These are phyloP conservation scores for Pilatotrama ljubarskyi DNA, from an alignment of 768 basidiomycete genomes.

Conservation along the genomic window DNA sequence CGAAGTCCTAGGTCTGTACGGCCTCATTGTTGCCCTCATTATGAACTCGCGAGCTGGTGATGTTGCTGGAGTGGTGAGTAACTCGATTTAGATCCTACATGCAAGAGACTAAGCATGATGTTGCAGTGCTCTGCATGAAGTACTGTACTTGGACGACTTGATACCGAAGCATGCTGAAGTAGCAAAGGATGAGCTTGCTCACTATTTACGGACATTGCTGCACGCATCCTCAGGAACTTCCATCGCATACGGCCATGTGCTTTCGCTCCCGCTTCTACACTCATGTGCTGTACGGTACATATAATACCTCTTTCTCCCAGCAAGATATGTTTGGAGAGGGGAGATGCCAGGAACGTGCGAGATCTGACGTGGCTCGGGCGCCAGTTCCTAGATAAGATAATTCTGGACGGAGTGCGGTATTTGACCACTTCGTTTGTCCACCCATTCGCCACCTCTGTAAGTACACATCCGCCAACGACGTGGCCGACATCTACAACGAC, in stretches of 20 bases:
- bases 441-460: not conserved
- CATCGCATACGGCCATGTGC: constrained; percentile 5
- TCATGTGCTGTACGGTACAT: constrained; percentile 27
- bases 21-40: constrained; percentile 65
- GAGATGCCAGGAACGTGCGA: constrained; percentile 3
- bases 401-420: not conserved
- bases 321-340: constrained; percentile 12
- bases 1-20: constrained; percentile 92
- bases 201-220: constrained; percentile 8
- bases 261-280: constrained; percentile 16
- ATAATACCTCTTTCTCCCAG: constrained; percentile 25
- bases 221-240: constrained; percentile 9
- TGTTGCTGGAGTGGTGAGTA: constrained; percentile 18
- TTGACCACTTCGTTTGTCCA: not conserved
- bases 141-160: not conserved
- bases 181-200: constrained; percentile 2
- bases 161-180: not conserved
- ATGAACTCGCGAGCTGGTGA: constrained; percentile 20
- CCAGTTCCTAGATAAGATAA: constrained; percentile 5
- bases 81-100: not conserved
- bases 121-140: constrained; percentile 23
- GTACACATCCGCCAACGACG: constrained; percentile 9
- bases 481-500: constrained; percentile 21
- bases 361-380: constrained; percentile 12
- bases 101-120: not conserved